A percentile compares a stretch with the other conserved stretches of the same genome.
phyloP scores from a whole-genome alignment of 306 rosid genomes.

The cucumber (Cucumis sativus) region DNA sequence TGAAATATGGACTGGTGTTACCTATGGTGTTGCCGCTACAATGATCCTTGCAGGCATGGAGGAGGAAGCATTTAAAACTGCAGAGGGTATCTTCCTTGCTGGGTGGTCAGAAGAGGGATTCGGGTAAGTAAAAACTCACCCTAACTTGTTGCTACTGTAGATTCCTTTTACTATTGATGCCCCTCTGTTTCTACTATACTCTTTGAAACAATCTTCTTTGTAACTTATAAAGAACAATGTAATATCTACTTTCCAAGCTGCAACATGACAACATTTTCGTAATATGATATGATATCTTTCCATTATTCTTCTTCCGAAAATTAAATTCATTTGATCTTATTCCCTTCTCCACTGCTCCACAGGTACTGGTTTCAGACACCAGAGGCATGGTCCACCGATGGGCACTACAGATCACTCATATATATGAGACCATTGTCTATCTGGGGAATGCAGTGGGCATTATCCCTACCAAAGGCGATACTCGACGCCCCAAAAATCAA shows the following conservation, averaged over 20 bases:
- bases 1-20: slow-evolving; percentile 96
- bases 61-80: slow-evolving; percentile 80
- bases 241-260: not conserved
- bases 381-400: slow-evolving; percentile 84
- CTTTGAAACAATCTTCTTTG: not conserved
- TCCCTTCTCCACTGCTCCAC: slow-evolving; percentile 3
- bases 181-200: not conserved
- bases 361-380: slow-evolving; percentile 98
- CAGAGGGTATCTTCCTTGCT: slow-evolving; percentile 78
- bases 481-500: slow-evolving; percentile 85
- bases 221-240: not conserved
- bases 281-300: not conserved
- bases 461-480: slow-evolving; percentile 64
- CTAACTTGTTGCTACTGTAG: not conserved
- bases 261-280: not conserved
- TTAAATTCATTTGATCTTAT: not conserved
- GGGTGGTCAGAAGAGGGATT: slow-evolving; percentile 99
- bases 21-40: slow-evolving; percentile 85
- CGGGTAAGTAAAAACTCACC: slow-evolving; percentile 45
- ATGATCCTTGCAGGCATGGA: slow-evolving; percentile 95
- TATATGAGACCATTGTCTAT: slow-evolving; percentile 94
- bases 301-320: not conserved
- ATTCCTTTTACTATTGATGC: not conserved
- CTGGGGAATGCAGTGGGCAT: slow-evolving; percentile 92
- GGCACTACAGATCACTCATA: slow-evolving; percentile 79